A percentile compares a stretch with the other conserved stretches of the same genome.
Conservation (phyloP, 768 basidiomycete species). For the Russula sp. region DNA sequence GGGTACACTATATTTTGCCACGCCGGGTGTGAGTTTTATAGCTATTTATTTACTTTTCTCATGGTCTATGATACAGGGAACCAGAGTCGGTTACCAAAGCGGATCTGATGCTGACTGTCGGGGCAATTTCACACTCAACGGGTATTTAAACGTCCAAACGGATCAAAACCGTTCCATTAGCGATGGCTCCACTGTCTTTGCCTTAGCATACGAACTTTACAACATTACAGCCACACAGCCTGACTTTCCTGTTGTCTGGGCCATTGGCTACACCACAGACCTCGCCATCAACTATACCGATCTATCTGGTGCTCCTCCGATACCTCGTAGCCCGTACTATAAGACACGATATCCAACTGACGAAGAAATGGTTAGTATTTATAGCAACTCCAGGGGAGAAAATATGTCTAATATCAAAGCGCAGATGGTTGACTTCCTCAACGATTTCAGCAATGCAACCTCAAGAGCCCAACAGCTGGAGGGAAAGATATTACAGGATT, state of each 20-base stretch:
- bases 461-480: constrained; percentile 49
- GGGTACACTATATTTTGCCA: constrained; percentile 29
- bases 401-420: background rate
- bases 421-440: constrained; percentile 45
- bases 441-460: constrained; percentile 46
- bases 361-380: constrained; percentile 32
- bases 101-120: constrained; percentile 21
- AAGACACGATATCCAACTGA: constrained; percentile 38
- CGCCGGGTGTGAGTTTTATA: constrained; percentile 13
- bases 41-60: background rate
- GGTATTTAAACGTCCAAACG: constrained; percentile 23
- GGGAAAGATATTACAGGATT: constrained; percentile 45
- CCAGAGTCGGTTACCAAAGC: constrained; percentile 19
- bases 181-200: constrained; percentile 31
- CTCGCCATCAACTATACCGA: constrained; percentile 35
- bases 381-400: background rate
- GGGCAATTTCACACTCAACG: constrained; percentile 26
- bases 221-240: constrained; percentile 27
- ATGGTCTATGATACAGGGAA: constrained; percentile 5
- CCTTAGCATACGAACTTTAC: constrained; percentile 34
- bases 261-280: constrained; percentile 34
- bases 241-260: constrained; percentile 35
- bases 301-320: constrained; percentile 40
- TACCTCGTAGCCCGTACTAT: constrained; percentile 46
- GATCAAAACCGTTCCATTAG: constrained; percentile 23